Evolutionary conservation across 306 rosid genomes (phyloP), one percentile per base, ranked within the genome.

Genomic region (Cucumis cinereus): DNA sequence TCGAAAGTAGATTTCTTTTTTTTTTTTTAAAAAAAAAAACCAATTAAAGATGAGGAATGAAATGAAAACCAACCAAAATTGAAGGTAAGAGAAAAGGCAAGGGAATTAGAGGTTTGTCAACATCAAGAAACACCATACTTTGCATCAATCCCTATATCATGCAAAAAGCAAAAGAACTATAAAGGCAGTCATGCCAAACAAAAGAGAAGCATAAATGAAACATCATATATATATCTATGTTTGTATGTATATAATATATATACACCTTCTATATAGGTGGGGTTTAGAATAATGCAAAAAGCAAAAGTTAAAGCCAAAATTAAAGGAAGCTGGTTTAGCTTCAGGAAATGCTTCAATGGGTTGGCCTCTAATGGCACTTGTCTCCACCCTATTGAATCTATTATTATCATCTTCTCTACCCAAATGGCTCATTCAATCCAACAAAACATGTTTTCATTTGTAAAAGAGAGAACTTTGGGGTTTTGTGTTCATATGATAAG

Each of bases 271-370:
- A 30, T 38, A 20, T 45, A n/a, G 9, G 35, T 57, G 53, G 26
- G 73, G 47, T 22, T 67, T 67, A 41, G n/a, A 41, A 62, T 13
- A 45, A 69, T 70, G 57, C 15, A 69, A 69, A 68, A 22, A 68
- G 40, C 68, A 47, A 71, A 71, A 71, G 75, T 71, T 71, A 71
- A 71, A 72, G 76, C 76, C 76, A 72, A 72, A 72, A 72, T 72
- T 72, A 45, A 10, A 28, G 76, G 76, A 69, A 45, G 75, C 22
- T 60, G 35, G 35, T 13, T 7, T 40, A 67, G 57, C 11, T 71
- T 26, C 15, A 17, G 43, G 8, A 71, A 71, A 49, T 69, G 75
- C 57, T 45, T 68, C 43, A 52, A 69, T 47, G 75, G 75, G 75
- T 67, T 67, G 75, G 58, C 35, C 75, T 45, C 57, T 47, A 45